These are phyloP conservation scores for Agrocybe chaxingu DNA, from an alignment of 768 basidiomycete species.

Conservation along the genomic window DNA sequence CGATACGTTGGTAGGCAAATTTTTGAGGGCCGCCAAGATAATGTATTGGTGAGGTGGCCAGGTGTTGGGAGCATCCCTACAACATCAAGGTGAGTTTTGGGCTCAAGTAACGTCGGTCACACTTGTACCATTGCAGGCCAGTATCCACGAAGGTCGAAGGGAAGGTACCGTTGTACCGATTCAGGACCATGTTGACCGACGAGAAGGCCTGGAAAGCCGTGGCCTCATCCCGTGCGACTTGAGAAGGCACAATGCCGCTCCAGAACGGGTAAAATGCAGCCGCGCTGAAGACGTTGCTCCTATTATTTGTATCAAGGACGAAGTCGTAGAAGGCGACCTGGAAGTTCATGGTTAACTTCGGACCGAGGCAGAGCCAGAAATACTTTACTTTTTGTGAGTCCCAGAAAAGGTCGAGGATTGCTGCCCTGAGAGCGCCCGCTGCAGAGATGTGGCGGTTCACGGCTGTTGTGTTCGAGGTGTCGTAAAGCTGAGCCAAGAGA, in stretches of 20 bases:
- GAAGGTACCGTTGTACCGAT: slow-evolving; percentile 84
- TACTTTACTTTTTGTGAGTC: slow-evolving; percentile 54
- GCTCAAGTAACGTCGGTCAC: background rate
- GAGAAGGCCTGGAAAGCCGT: slow-evolving; percentile 74
- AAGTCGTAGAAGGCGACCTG: slow-evolving; percentile 90
- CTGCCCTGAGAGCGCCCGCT: slow-evolving; percentile 58
- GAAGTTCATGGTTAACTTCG: background rate
- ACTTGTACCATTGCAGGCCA: slow-evolving; percentile 72
- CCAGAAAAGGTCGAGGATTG: slow-evolving; percentile 87
- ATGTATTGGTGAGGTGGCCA: slow-evolving; percentile 91
- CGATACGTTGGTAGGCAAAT: slow-evolving; percentile 72
- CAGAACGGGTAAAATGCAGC: slow-evolving; percentile 86
- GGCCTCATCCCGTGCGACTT: slow-evolving; percentile 51
- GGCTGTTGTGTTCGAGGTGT: slow-evolving; percentile 36
- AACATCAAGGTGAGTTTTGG: background rate
- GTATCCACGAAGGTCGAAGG: slow-evolving; percentile 77
- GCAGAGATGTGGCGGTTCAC: slow-evolving; percentile 48
- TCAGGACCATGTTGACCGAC: slow-evolving; percentile 72
- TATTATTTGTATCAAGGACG: slow-evolving; percentile 65
- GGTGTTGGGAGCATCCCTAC: slow-evolving; percentile 81
- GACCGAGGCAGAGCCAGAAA: background rate
- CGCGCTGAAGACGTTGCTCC: slow-evolving; percentile 63
- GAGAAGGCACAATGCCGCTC: slow-evolving; percentile 79
- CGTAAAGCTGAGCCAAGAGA: slow-evolving; percentile 61
- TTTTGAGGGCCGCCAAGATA: slow-evolving; percentile 68